A percentile compares a stretch with the other conserved stretches of the same genome.
These are phyloP conservation scores for Kitagawia praeruptora DNA, from an alignment of 129 eudicot species.

Conservation along the genomic window DNA sequence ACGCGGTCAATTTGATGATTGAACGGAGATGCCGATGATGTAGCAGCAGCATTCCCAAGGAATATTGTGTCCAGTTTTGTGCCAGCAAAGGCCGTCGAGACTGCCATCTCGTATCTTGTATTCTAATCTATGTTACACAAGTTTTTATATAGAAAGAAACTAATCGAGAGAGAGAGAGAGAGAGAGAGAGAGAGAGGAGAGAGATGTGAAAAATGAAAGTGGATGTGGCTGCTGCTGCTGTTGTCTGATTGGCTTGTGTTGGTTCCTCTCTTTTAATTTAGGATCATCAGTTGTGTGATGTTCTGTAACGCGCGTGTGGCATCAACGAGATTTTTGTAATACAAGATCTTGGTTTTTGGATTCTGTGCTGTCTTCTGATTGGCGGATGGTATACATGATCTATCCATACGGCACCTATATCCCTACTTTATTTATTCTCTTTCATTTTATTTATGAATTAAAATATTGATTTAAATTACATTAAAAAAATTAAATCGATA, in stretches of 20 bases:
- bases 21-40: constrained; percentile 14
- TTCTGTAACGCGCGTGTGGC: not conserved
- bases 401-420: not conserved
- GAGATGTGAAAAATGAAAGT: not conserved
- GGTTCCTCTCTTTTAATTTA: not conserved
- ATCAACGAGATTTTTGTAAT: not conserved
- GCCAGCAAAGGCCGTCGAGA: constrained; percentile 53
- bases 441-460: no score
- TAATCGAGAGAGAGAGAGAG: not conserved
- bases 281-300: not conserved
- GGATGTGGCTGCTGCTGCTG: not conserved
- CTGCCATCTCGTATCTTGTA: constrained; percentile 32
- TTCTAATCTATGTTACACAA: not conserved
- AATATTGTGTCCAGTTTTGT: constrained; percentile 51
- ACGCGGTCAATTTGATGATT: constrained; percentile 24
- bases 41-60: constrained; percentile 22
- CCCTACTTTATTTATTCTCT: not conserved
- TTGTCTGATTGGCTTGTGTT: constrained; percentile 2
- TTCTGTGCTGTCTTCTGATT: not conserved
- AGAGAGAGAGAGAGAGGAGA: not conserved
- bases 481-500: no score
- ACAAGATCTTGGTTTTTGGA: not conserved
- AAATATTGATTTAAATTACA: no score
- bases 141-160: no score
- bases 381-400: not conserved